Evolutionary conservation across 108 stramenopile species (phyloP), one percentile per base, ranked within the genome.

Genomic region (Pseudonitzschia pungens): DNA sequence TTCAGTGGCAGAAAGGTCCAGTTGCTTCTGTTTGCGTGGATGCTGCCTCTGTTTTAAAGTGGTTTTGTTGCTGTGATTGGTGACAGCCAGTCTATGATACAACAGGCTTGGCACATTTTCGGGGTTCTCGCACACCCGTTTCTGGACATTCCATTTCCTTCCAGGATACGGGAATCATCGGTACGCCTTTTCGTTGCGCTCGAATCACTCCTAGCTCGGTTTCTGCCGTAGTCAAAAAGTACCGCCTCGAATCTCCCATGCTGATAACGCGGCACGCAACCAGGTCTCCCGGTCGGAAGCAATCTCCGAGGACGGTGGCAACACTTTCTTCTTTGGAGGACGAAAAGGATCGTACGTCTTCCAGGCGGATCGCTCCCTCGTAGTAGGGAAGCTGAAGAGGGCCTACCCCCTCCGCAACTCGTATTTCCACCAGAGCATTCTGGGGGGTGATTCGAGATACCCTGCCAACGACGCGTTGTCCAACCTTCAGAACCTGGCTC

Each of bases 91-190:
- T 14, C 16, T 48, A 48, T 12, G 18, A 18, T 21, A 29, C 18
- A 11, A 67, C 16, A 1, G 97, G 95, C 77, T 93, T 96, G 43
- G 97, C 97, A 63, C 88, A 89, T 70, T 97, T 97, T 71, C 97
- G 72, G 9, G 77, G 71, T 84, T 97, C 97, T 56, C 77, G 85
- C 36, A 79, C 77, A 18, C 82, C 78, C 5, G 89, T 96, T 24
- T 75, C 71, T 0, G 92, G 92, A 79, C 95, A 96, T 72, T 88
- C 74, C 96, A 97, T 97, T 78, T 96, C 92, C 77, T 97, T 94
- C 96, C 94, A 97, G 70, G 81, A 91, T 0, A 88, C 71, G 10
- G 97, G 93, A 36, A 80, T 81, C 94, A 97, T 92, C 44, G 76
- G 71, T 27, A 57, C 54, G 4, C 89, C 85, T 32, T 85, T 80